Conservation (phyloP, 2,329 filamentous ascomycete species). For the Stachybotrys echinatus region DNA sequence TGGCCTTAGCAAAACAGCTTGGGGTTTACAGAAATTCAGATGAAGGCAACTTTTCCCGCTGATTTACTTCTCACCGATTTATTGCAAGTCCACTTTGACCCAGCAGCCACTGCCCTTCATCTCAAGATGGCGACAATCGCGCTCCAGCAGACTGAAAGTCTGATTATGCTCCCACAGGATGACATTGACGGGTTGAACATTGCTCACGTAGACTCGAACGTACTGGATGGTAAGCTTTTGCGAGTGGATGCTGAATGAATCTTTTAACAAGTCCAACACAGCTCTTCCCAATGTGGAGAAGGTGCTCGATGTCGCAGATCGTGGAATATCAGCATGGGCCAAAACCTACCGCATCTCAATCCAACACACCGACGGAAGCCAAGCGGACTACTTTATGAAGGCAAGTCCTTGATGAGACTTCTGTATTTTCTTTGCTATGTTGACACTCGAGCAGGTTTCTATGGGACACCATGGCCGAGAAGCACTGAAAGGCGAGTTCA, state of each 20-base stretch:
- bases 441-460: background rate
- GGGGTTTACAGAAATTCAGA: no score
- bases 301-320: background rate
- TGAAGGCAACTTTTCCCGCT: no score
- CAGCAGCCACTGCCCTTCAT: no score
- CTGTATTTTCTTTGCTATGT: background rate
- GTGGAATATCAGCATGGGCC: background rate
- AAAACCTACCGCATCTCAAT: background rate
- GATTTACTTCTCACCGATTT: no score
- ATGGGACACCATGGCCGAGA: background rate
- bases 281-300: background rate
- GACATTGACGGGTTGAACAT: background rate
- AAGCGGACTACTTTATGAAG: background rate
- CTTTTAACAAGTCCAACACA: background rate
- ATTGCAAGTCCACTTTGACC: no score
- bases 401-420: no score
- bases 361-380: background rate
- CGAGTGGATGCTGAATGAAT: background rate
- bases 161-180: background rate
- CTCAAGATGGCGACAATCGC: background rate
- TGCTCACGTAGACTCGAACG: background rate
- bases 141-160: background rate
- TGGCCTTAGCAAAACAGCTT: no score
- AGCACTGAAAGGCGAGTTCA: conserved; percentile 1
- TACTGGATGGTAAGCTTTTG: background rate